Base-by-base conservation (phyloP, 768 basidiomycete genomes). In the Mycena olivaceomarginata region DNA sequence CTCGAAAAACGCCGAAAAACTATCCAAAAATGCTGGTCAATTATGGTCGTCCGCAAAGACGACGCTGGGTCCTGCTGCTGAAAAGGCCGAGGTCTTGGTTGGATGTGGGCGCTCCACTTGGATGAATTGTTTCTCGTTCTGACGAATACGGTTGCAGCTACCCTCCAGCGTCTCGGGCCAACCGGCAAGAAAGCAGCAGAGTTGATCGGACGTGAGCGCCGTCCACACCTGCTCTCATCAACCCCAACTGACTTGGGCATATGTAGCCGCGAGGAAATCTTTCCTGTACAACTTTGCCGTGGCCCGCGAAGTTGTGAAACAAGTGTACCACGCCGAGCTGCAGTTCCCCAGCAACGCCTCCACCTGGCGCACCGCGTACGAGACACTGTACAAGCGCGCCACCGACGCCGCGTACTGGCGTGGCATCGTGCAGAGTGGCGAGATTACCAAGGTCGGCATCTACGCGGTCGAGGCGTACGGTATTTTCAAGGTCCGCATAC, bases 391-490 rank as follows among this genome's bases (percentile, higher is more conserved):
- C 91, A 81, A 87, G 22, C 92, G 93, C 64, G 92, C 92, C 20
- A 87, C 85, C 68, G 91, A 90, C 83, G 84, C 88, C 0, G 86
- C 87, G 31, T 95, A 93, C 85, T 93, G 93, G 92, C 90, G 92
- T 13, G 87, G 91, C 74, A 83, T 93, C 16, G 81, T 91, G 16
- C 84, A 87, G 80, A 92, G 87, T 64, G 96, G 96, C 9, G 93
- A 96, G 80, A 91, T 93, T 85, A 89, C 89, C 8, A 90, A 90
- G 80, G 88, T 96, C 37, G 92, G 92, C 12, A 84, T 96, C 20
- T 96, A 97, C 82, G 96, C 92, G 11, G 82, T 96, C 31, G 96
- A 98, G 86, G 97, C 96, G 43, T 98, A 97, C 83, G 94, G 94
- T 18, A 94, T 98, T 81, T 98, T 95, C 90, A 95, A 95, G 89